Conservation (phyloP, 306 rosid genomes). For the Cucumis sativus region Cucumber_9930_V3 NC_026656.2:2083001-2083500, state of each 20-base stretch:
- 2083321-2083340: constrained; percentile 16
- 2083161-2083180: constrained; percentile 59
- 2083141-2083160: constrained; percentile 35
- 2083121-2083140: not conserved
- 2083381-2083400: constrained; percentile 1
- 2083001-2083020: constrained; percentile 28
- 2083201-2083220: constrained; percentile 92
- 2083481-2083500: not conserved
- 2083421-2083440: not conserved
- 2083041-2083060: not conserved
- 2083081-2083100: constrained; percentile 18
- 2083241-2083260: constrained; percentile 89
- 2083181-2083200: constrained; percentile 58
- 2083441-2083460: not conserved
- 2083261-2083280: constrained; percentile 48
- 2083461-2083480: constrained; percentile 7
- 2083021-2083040: not conserved
- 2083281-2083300: not conserved
- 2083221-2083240: constrained; percentile 72
- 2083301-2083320: constrained; percentile 4
- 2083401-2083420: constrained; percentile 4
- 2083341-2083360: not conserved
- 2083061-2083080: not conserved
- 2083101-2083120: not conserved
- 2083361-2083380: constrained; percentile 12